phyloP scores from a whole-genome alignment of 1,284 basidiomycete species.

The Leccinum solheimii region DNA sequence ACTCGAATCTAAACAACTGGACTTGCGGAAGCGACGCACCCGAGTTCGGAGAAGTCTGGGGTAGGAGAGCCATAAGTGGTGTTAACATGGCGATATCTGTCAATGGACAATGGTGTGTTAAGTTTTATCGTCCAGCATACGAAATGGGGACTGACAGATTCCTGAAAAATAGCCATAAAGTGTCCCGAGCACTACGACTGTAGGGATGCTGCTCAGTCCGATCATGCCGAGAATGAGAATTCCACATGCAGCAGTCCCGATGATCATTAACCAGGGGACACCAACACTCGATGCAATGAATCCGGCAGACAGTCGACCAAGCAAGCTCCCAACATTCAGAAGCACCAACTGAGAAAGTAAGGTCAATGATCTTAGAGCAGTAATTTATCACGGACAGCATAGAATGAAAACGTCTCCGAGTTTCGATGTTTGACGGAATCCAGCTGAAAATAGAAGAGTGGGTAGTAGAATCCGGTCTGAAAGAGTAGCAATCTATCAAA shows the following conservation, averaged over 20 bases:
- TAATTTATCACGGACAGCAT: constrained; percentile 23
- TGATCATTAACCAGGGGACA: constrained; percentile 18
- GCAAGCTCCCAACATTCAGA: constrained; percentile 26
- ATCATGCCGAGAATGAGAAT: constrained; percentile 30
- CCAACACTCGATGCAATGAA: constrained; percentile 26
- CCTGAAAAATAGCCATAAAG: constrained; percentile 43
- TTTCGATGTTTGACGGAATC: constrained; percentile 31
- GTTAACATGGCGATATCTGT: constrained; percentile 36
- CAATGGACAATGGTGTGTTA: neutral
- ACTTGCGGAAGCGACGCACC: constrained; percentile 16
- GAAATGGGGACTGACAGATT: constrained; percentile 29
- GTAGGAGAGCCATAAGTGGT: constrained; percentile 35
- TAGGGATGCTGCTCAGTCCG: constrained; percentile 16
- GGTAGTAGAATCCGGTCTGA: constrained; percentile 21
- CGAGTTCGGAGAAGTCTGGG: constrained; percentile 32
- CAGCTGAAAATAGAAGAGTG: constrained; percentile 35
- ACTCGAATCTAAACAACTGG: neutral
- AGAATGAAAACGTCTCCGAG: constrained; percentile 32
- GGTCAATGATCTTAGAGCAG: too few species aligned
- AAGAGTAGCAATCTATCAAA: constrained; percentile 21
- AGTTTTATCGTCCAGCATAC: constrained; percentile 3
- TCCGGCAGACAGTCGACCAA: constrained; percentile 29
- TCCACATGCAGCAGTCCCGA: constrained; percentile 31
- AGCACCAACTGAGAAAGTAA: constrained; percentile 23
- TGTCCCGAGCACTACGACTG: constrained; percentile 24